phyloP scores from a whole-genome alignment of 495 filamentous ascomycete genomes.

The Tuber melanosporum region DNA sequence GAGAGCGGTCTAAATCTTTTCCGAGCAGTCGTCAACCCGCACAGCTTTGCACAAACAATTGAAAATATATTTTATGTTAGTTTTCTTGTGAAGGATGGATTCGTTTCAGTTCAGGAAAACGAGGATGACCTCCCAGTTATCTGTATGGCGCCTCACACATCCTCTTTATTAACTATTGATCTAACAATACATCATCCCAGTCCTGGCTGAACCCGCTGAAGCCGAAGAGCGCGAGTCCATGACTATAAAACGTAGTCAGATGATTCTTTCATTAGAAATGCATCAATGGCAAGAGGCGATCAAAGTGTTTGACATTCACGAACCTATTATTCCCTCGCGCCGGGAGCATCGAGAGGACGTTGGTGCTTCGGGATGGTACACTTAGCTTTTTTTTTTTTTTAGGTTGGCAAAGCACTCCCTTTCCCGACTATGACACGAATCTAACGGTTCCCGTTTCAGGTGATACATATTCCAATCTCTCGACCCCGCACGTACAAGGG shows the following conservation, averaged over 20 bases:
- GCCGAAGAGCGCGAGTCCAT: slow-evolving; percentile 26
- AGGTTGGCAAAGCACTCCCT: background rate
- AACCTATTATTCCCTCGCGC: slow-evolving; percentile 81
- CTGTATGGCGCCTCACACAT: slow-evolving; percentile 40
- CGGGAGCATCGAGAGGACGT: slow-evolving; percentile 39
- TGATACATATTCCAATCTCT: background rate
- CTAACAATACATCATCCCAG: slow-evolving; percentile 9
- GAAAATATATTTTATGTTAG: slow-evolving; percentile 97
- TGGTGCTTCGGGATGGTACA: slow-evolving; percentile 37
- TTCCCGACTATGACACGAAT: background rate
- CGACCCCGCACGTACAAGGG: background rate
- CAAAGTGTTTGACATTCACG: slow-evolving; percentile 62
- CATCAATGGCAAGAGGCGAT: slow-evolving; percentile 65
- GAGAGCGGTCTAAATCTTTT: slow-evolving; percentile 61
- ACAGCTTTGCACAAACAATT: slow-evolving; percentile 86
- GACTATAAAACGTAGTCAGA: slow-evolving; percentile 21
- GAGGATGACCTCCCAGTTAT: slow-evolving; percentile 49
- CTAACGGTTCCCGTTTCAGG: background rate
- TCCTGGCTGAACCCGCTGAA: slow-evolving; percentile 20
- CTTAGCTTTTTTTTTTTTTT: slow-evolving; percentile 14
- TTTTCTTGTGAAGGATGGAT: slow-evolving; percentile 86
- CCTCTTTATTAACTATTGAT: background rate
- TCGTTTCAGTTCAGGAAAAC: slow-evolving; percentile 46
- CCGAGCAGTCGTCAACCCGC: slow-evolving; percentile 78
- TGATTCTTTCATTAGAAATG: slow-evolving; percentile 40